Base-by-base conservation (phyloP, 75 land plant species). In the Adiantum capillusveneris region DNA sequence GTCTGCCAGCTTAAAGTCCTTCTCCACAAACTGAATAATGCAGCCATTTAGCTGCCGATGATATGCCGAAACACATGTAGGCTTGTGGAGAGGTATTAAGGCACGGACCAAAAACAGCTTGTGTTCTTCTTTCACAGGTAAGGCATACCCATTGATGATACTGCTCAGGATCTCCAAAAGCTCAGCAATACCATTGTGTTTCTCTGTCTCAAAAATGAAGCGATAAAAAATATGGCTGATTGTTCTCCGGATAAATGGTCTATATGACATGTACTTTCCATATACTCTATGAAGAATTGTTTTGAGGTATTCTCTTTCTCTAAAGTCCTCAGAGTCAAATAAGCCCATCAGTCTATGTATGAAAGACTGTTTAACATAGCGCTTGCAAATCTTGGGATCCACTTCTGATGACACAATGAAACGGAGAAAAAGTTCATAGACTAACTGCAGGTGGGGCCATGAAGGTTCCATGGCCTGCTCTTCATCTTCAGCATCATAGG, bases 171-270 rank as follows among this genome's bases (percentile, higher is more conserved):
- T 73, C 74, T 83, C 86, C 57, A 83, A 65, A 52, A 83, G 29
- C 48, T 83, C 86, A 0, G 53, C 79, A 12, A 83, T 69, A 11
- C 86, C 86, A 51, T 65, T 59, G 54, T 80, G 86, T 45, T 59
- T 60, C 51, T 79, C 80, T 21, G 94, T 88, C 54, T 88, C 94
- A 70, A 85, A 88, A 54, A 88, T 82, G 70, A 88, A 88, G 14
- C 59, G 65, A 29, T 81, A 56, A 49, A 83, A 72, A 6, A 73
- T 65, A 37, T 76, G 64, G 41, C 52, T 72, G 72, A 83, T 70
- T n/a, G 76, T 18, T 52, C 75, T 80, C 58, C 86, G 58, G 79
- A 83, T 83, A 74, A 80, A 83, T n/a, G 69, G 65, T 21, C 84
- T 42, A 29, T 65, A 45, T 30, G 56, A 58, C 41, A 74, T 72